Conservation (phyloP, 139 green algal genomes). For the Monoraphidium neglectum region DNA sequence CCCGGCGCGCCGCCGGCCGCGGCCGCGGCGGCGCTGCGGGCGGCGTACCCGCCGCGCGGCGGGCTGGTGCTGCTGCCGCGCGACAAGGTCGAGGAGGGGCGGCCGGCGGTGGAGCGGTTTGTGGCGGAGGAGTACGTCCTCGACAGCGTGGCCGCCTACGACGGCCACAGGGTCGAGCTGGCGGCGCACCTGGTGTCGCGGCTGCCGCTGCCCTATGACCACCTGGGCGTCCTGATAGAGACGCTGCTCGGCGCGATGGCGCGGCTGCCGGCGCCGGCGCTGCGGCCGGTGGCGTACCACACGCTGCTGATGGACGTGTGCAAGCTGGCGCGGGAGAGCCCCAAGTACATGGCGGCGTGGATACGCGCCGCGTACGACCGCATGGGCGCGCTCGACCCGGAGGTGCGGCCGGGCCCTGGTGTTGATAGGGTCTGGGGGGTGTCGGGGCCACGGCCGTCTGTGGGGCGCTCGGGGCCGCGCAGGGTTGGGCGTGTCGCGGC, state of each 20-base stretch:
- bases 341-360: constrained; percentile 45
- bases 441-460: constrained; percentile 34
- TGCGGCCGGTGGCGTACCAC: constrained; percentile 82
- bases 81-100: constrained; percentile 60
- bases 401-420: constrained; percentile 48
- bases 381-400: constrained; percentile 63
- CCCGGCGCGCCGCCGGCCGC: background rate
- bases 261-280: constrained; percentile 62
- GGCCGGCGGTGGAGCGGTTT: constrained; percentile 67
- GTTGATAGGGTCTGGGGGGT: constrained; percentile 75
- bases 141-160: constrained; percentile 71
- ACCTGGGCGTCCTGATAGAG: constrained; percentile 76
- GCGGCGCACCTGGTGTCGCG: constrained; percentile 52
- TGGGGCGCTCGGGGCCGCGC: too few species aligned
- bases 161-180: constrained; percentile 71
- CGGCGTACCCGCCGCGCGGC: constrained; percentile 66
- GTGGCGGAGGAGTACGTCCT: constrained; percentile 83
- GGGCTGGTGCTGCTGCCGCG: constrained; percentile 67
- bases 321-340: constrained; percentile 45
- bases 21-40: constrained; percentile 2
- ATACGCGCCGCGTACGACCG: constrained; percentile 62
- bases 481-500: too few species aligned
- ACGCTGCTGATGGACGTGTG: constrained; percentile 88
- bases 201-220: constrained; percentile 65
- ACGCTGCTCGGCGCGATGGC: constrained; percentile 88